A percentile compares a stretch with the other conserved stretches of the same genome.
Conservation (phyloP, 2,329 filamentous ascomycete genomes). For the Sarocladium brachiariae region DNA sequence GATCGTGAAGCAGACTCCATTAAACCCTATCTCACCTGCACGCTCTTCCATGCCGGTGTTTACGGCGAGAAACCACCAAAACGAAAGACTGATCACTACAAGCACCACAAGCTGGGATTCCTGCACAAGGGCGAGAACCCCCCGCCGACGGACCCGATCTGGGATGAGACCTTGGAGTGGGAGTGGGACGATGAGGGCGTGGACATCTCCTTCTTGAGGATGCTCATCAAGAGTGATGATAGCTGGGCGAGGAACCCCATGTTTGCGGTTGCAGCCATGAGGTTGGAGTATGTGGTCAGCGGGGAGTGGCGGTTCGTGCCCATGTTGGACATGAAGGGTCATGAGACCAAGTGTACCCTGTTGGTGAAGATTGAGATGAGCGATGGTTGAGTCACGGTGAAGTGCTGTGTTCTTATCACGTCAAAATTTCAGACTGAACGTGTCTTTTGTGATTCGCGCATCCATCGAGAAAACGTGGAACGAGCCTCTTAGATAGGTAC, state of each 20-base stretch:
- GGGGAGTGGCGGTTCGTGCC: slow-evolving; percentile 56
- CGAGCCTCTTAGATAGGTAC: too few relatives aligned
- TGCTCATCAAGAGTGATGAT: slow-evolving; percentile 62
- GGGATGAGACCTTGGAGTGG: slow-evolving; percentile 62
- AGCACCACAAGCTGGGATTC: slow-evolving; percentile 49
- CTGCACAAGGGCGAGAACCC: slow-evolving; percentile 53
- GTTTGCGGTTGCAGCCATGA: slow-evolving; percentile 53
- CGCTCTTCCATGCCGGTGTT: slow-evolving; percentile 51
- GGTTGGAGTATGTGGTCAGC: slow-evolving; percentile 46
- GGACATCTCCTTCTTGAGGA: slow-evolving; percentile 56
- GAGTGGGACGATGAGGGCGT: slow-evolving; percentile 53
- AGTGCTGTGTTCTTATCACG: too few relatives aligned
- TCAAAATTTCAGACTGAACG: too few relatives aligned
- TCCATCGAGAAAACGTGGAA: too few relatives aligned
- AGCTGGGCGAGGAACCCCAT: slow-evolving; percentile 56
- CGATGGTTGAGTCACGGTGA: slow-evolving; percentile 24
- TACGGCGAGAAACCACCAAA: slow-evolving; percentile 44
- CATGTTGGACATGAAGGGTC: slow-evolving; percentile 58
- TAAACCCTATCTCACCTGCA: slow-evolving; percentile 60
- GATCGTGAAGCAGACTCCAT: slow-evolving; percentile 45
- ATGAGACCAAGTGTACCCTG: slow-evolving; percentile 55
- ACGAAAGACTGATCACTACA: slow-evolving; percentile 55
- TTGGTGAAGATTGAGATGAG: slow-evolving; percentile 54
- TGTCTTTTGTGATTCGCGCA: too few relatives aligned
- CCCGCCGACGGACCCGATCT: slow-evolving; percentile 53